Conservation (phyloP, 2,329 filamentous ascomycete genomes). For the Monosporascus sp. region DNA sequence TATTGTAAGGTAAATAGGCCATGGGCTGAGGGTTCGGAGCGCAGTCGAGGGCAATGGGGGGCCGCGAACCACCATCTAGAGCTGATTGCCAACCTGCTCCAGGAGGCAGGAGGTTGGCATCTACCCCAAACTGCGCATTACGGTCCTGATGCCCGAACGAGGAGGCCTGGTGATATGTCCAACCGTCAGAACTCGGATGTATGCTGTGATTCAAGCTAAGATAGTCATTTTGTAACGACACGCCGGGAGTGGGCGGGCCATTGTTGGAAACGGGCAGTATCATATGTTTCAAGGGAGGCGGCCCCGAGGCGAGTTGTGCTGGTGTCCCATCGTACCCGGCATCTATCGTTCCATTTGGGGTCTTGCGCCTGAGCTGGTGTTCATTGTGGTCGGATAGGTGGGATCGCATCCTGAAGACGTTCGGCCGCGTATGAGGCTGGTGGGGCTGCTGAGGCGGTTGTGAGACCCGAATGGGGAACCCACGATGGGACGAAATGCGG, state of each 20-base stretch:
- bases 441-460: slow-evolving; percentile 30
- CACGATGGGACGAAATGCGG: slow-evolving; percentile 21
- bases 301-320: slow-evolving; percentile 65
- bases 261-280: slow-evolving; percentile 56
- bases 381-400: slow-evolving; percentile 44
- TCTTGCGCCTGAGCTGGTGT: slow-evolving; percentile 84
- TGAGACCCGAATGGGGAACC: slow-evolving; percentile 33
- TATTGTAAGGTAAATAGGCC: slow-evolving; percentile 23
- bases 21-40: slow-evolving; percentile 18
- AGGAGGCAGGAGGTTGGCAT: slow-evolving; percentile 12
- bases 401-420: slow-evolving; percentile 19
- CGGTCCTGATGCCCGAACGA: slow-evolving; percentile 12
- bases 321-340: slow-evolving; percentile 86
- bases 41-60: slow-evolving; percentile 19
- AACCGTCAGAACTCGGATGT: slow-evolving; percentile 13
- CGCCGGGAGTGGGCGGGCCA: slow-evolving; percentile 27
- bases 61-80: slow-evolving; percentile 12
- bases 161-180: slow-evolving; percentile 14
- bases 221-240: slow-evolving; percentile 17
- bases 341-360: slow-evolving; percentile 87
- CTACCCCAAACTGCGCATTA: slow-evolving; percentile 9
- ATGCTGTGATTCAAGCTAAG: slow-evolving; percentile 13
- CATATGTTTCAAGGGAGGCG: slow-evolving; percentile 78
- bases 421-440: slow-evolving; percentile 23
- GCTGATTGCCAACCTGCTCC: slow-evolving; percentile 15